These are phyloP conservation scores for Trifolium subterraneum DNA, from an alignment of 306 rosid species.

Conservation along the genomic window DNA sequence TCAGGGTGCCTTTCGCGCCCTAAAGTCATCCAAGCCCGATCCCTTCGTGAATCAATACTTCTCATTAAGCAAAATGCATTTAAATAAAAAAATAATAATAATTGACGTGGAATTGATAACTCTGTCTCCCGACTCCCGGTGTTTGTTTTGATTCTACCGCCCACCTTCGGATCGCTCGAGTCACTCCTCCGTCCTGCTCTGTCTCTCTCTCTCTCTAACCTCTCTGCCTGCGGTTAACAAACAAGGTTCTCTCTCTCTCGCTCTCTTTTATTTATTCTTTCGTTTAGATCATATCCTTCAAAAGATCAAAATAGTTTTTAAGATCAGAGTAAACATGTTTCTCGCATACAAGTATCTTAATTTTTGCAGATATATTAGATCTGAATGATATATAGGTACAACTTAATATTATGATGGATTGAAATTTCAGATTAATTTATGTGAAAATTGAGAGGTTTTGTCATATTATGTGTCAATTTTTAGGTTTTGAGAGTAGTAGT, in stretches of 20 bases:
- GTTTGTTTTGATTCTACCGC: conserved; percentile 4
- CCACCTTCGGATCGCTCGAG: neutral
- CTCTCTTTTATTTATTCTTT: too few relatives aligned
- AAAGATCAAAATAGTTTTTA: neutral
- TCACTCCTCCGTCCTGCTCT: neutral
- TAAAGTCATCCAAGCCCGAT: too few relatives aligned
- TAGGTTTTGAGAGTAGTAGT: conserved; percentile 10
- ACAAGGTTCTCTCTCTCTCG: neutral
- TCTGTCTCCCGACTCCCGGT: neutral
- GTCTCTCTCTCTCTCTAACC: neutral
- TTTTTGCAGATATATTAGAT: neutral
- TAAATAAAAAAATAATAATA: too few relatives aligned
- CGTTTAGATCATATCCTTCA: neutral
- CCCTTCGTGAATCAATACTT: too few relatives aligned
- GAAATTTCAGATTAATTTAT: neutral
- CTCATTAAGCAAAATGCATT: too few relatives aligned
- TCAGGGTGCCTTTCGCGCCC: too few relatives aligned
- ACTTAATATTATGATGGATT: neutral
- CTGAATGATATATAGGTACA: neutral
- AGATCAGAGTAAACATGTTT: neutral
- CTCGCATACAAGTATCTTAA: neutral
- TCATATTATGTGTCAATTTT: neutral
- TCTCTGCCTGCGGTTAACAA: neutral
- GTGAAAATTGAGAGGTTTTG: neutral
- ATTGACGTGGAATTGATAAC: neutral